phyloP scores from a whole-genome alignment of 495 filamentous ascomycete species.

The Niebla homalea region DNA sequence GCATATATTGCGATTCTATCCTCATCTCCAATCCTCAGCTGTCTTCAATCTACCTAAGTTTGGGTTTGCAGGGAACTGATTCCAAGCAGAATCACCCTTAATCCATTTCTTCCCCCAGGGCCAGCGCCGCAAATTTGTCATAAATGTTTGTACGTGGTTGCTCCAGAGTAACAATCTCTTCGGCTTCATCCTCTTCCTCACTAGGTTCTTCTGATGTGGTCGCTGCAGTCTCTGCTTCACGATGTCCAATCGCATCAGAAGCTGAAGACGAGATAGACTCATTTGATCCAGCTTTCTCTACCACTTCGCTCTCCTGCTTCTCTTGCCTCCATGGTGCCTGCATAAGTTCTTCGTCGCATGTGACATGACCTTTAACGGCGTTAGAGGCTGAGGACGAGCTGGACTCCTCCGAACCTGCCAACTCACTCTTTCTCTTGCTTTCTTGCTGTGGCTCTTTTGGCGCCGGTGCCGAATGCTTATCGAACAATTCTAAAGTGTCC shows the following conservation, averaged over 20 bases:
- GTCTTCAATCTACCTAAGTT: no score
- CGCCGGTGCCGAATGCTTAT: background rate
- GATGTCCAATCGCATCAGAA: no score
- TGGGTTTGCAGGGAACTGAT: no score
- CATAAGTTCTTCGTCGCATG: no score
- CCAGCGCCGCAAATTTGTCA: background rate
- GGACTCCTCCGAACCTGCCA: background rate
- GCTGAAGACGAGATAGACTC: background rate
- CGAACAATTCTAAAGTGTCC: constrained; percentile 26
- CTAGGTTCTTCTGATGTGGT: background rate
- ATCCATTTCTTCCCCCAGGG: background rate
- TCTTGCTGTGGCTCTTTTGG: background rate
- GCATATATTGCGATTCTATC: no score
- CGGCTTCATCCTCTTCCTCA: background rate
- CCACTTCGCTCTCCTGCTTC: background rate
- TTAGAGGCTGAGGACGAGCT: background rate
- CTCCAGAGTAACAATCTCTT: background rate
- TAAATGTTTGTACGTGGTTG: background rate
- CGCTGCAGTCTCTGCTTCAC: background rate
- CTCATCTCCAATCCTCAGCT: no score
- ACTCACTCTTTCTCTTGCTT: background rate
- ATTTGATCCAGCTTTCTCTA: background rate
- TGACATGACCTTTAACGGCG: no score
- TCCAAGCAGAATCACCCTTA: background rate
- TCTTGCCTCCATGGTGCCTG: background rate